Percentiles rank a stretch among this genome's conserved stretches.
These are phyloP conservation scores for Neurospora sublineolata DNA, from an alignment of 495 filamentous ascomycete genomes.

Conservation along the genomic window DNA sequence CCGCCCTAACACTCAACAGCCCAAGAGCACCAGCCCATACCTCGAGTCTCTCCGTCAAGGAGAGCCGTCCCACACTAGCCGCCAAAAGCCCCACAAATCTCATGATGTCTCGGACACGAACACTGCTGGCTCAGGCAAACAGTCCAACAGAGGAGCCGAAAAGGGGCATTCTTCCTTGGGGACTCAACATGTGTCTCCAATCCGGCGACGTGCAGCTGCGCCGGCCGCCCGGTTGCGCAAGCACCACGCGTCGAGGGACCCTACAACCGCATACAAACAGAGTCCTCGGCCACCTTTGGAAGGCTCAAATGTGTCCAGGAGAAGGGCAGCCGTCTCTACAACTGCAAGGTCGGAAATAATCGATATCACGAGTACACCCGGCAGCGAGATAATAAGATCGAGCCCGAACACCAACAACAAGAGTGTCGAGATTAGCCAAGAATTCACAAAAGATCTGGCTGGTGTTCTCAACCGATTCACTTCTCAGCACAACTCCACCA, in stretches of 20 bases:
- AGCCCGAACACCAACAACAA: constrained; percentile 6
- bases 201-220: background rate
- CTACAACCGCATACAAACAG: background rate
- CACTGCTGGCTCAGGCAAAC: background rate
- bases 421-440: constrained; percentile 8
- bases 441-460: constrained; percentile 14
- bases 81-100: background rate
- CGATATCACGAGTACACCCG: background rate
- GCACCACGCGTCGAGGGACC: background rate
- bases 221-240: background rate
- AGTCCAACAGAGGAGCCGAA: background rate
- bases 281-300: constrained; percentile 1
- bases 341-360: constrained; percentile 1
- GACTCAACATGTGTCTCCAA: background rate
- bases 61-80: background rate
- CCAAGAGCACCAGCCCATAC: background rate
- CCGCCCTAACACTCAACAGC: background rate
- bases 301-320: background rate
- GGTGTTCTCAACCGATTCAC: constrained; percentile 17
- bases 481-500: constrained; percentile 6
- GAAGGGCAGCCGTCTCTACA: background rate
- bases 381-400: background rate
- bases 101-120: background rate
- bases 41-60: background rate
- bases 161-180: background rate